Evolutionary conservation across 192 early-diverging fungal species (phyloP), one percentile per base, ranked within the genome.

Genomic region (Podila horticola): DNA sequence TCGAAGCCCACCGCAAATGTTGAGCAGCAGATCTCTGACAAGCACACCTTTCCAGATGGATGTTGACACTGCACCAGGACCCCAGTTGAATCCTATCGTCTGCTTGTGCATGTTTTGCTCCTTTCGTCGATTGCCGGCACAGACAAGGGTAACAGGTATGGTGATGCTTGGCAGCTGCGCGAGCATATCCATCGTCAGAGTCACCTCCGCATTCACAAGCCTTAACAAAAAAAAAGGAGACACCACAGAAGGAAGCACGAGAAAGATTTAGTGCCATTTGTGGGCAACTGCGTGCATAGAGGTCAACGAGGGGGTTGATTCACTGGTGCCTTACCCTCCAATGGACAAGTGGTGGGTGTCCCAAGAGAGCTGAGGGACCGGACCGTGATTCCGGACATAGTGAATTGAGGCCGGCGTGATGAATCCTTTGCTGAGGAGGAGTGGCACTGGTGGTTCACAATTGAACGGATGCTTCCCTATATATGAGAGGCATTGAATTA

Each of bases 361-460:
- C 79, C 76, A 85, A 20, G 76, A 60, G 45, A 86, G 61, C 28
- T 91, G 69, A 29, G 92, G 91, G 3, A 92, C 92, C 28, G 88
- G 57, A 2, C 92, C 92, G 73, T 93, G 92, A 64, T 93, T 93
- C 17, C 92, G 64, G n/a, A 93, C 92, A 75, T 89, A 91, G 71
- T 93, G 91, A 41, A 93, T 62, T 30, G 82, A 64, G 28, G 64
- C 64, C 26, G 92, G 90, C 1, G 92, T 93, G 64, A 93, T 72
- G 33, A 86, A 85, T 12, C 85, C 88, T 24, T 71, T 72, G 49
- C 88, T 66, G 29, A 85, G 15, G 45, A 92, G 84, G 33, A 76
- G 52, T 45, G 65, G 62, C 45, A 85, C 52, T 22, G 86, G 72
- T 26, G 90, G 71, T 67, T 92, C 91, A 64, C 68, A 77, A 48